Conservation (phyloP, 2,329 filamentous ascomycete genomes). For the Penicillium rolfsii region DNA sequence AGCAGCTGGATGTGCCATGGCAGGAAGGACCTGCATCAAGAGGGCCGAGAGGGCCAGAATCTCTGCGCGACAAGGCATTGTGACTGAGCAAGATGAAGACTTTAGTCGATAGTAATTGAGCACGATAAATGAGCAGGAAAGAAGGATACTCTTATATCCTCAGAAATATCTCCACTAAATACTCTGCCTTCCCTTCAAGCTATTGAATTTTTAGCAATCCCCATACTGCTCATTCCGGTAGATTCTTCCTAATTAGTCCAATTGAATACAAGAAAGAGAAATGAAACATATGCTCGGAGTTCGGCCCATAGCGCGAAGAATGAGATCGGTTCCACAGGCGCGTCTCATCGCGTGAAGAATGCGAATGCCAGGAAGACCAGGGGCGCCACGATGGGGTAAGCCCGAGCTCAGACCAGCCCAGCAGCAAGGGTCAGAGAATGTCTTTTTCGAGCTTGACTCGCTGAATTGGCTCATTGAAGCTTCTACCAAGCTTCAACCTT, state of each 20-base stretch:
- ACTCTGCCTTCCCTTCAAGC: not conserved
- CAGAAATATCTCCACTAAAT: not conserved
- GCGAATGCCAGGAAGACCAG: too few relatives aligned
- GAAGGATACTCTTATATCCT: fast-evolving
- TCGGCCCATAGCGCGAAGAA: not conserved
- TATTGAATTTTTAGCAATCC: not conserved
- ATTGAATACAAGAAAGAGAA: not conserved
- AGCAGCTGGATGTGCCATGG: slow-evolving; percentile 6
- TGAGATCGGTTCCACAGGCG: not conserved
- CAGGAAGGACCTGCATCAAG: slow-evolving; percentile 7
- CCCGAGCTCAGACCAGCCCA: not conserved
- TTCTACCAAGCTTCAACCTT: not conserved
- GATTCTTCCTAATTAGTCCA: not conserved
- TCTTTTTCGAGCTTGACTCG: not conserved
- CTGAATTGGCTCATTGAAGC: not conserved
- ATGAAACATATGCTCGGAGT: not conserved
- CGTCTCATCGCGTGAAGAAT: too few relatives aligned
- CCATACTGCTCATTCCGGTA: not conserved
- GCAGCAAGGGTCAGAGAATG: not conserved
- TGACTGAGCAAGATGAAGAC: not conserved
- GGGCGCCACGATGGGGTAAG: not conserved
- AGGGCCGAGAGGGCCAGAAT: slow-evolving; percentile 9
- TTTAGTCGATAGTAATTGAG: not conserved
- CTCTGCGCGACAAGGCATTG: slow-evolving; percentile 6
- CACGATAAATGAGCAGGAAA: too few relatives aligned